Evolutionary conservation across 2,329 filamentous ascomycete genomes (phyloP), one percentile per base, ranked within the genome.

Genomic region (Calonectria leucothoes): DNA sequence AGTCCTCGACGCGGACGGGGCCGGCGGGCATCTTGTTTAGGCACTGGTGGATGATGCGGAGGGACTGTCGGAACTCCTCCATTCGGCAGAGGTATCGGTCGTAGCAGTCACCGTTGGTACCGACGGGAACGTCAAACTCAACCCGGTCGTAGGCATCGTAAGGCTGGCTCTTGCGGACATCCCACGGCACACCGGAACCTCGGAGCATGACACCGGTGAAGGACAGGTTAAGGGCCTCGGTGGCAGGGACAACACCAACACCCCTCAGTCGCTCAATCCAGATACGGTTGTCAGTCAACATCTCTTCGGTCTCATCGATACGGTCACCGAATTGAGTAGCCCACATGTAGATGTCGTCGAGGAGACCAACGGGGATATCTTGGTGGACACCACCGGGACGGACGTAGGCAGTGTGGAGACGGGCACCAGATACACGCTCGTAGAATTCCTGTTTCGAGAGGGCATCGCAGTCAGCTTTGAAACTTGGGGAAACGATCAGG

Each of bases 281-380:
- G 89, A 99, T 98, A 84, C 97, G 95, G 91, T 99, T 99, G 86
- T 99, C 97, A 51, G 97, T 99, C 80, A 99, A 91, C 88, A 99
- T 94, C 86, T 99, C 97, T 86, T 99, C 97, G 69, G 97, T 98
- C 86, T 99, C 97, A 84, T 99, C 97, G 82, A 99, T 97, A 80
- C 97, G 95, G 88, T 99, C 97, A 82, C 95, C 94, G 82, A 99
- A 99, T 86, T 99, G 97, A 72, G 97, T 99, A 20, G 97, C 97
- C 97, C 97, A 99, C 87, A 98, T 96, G 89, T 99, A 98, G 82
- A 99, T 99, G 84, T 99, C 97, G 84, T 99, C 97, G 65, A 99
- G 92, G 57, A 99, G 93, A 78, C 97, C 97, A 74, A 98, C 83
- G 35, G 97, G 97, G 57, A 99, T 90, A 88, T 99, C 97, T 87